Evolutionary conservation across 1,284 basidiomycete species (phyloP), one percentile per base, ranked within the genome.

Genomic region (Phlebopus sp.): DNA sequence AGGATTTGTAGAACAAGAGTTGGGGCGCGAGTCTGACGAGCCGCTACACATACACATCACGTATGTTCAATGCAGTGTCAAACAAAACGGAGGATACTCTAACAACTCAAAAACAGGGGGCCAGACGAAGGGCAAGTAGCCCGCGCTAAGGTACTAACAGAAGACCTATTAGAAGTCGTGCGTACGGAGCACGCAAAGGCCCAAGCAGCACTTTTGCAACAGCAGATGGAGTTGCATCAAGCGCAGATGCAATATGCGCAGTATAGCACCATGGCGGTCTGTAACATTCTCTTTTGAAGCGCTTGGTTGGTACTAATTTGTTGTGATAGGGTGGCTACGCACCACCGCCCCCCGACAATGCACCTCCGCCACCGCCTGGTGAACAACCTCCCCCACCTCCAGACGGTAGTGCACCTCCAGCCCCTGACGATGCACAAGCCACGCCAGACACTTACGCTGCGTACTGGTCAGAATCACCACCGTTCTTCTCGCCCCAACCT

Each of bases 41-140:
- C 90, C 92, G 1, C 90, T 97, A 81, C 92, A 95, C 67, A 93
- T 97, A 57, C 90, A 93, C 59, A 90, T 96, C 58, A 92, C 92
- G 91, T 93, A 59, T 34, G 82, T 72, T 18, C 37, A 45, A 25
- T 36, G 19, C 17, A 10, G 21, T 35, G 3, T n/a, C n/a, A 25
- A 35, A 37, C 30, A 15, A 29, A 36, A 23, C 3, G 9, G 14
- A n/a, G 17, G 18, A 19, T 32, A 39, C 25, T 17, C 36, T 14
- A 18, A 50, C 53, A 36, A 7, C 31, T 42, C 32, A 49, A 10
- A n/a, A 55, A 36, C 34, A 94, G 92, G 17, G 92, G 92, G 10
- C 94, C 93, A 14, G 93, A 94, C 47, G 89, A 93, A 57, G 79
- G 79, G 27, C 90, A 93, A 72, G 85, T 97, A 5, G 82, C 84